phyloP scores from a whole-genome alignment of 495 filamentous ascomycete species.

The Penicillium canariense region DNA sequence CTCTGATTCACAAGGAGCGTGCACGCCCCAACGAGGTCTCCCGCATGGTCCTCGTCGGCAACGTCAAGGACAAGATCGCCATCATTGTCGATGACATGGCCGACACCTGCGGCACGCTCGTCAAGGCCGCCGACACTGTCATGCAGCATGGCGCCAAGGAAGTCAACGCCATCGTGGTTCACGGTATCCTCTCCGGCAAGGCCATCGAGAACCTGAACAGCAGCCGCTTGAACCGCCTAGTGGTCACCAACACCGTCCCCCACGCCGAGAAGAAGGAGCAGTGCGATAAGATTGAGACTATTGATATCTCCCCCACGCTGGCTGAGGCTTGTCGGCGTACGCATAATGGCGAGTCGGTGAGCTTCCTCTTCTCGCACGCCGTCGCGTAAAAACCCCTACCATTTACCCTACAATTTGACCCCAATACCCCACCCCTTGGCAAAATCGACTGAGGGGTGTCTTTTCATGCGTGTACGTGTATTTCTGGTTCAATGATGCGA shows the following conservation, averaged over 20 bases:
- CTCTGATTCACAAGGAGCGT: constrained; percentile 98
- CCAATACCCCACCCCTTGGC: not conserved
- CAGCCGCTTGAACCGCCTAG: constrained; percentile 70
- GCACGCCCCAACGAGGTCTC: constrained; percentile 93
- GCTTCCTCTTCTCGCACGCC: constrained; percentile 92
- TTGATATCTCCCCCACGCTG: constrained; percentile 89
- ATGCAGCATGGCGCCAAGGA: constrained; percentile 85
- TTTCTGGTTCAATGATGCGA: constrained; percentile 11
- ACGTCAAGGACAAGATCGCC: constrained; percentile 58
- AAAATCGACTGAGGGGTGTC: not conserved
- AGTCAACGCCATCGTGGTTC: constrained; percentile 92
- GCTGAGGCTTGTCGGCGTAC: constrained; percentile 73
- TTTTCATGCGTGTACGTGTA: constrained; percentile 10
- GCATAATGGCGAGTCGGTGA: constrained; percentile 92
- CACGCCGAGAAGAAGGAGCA: constrained; percentile 69
- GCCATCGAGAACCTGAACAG: constrained; percentile 88
- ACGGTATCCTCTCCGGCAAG: constrained; percentile 89
- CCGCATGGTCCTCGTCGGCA: constrained; percentile 82
- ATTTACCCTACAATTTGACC: not conserved
- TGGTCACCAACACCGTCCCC: constrained; percentile 98
- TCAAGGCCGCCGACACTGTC: constrained; percentile 88
- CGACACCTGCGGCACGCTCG: constrained; percentile 93
- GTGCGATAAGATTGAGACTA: constrained; percentile 80
- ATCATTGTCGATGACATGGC: constrained; percentile 84
- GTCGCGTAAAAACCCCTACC: constrained; percentile 32